These are phyloP conservation scores for Chamaenerion angustifolium DNA, from an alignment of 345 rosid species.

Conservation along the genomic window DNA sequence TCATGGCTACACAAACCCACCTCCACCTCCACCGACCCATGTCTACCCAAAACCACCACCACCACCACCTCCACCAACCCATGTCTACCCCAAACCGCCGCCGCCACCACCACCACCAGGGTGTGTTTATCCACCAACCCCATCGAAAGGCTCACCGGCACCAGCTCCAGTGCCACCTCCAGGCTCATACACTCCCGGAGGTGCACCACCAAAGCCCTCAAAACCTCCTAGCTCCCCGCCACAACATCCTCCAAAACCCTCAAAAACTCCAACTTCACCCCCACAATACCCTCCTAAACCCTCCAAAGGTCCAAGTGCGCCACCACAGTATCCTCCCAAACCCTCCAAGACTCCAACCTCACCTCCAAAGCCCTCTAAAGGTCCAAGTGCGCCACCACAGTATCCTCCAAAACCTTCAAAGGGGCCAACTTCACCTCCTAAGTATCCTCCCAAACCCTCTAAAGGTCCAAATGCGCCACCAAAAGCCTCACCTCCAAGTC, in stretches of 20 bases:
- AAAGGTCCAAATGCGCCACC: slow-evolving; percentile 2
- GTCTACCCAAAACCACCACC: no score
- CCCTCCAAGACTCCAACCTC: slow-evolving; percentile 4
- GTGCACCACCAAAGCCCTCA: slow-evolving; percentile 3
- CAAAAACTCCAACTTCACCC: slow-evolving; percentile 1
- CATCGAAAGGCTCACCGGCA: neutral
- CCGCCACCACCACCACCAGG: slow-evolving; percentile 8
- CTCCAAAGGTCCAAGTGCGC: slow-evolving; percentile 3
- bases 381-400: neutral
- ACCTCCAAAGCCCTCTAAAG: slow-evolving; percentile 3
- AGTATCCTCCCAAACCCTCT: no score
- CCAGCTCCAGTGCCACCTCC: slow-evolving; percentile 8
- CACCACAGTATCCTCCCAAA: slow-evolving; percentile 9
- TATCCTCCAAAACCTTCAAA: neutral
- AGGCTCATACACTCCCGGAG: neutral
- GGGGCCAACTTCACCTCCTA: slow-evolving; percentile 1
- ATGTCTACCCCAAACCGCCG: slow-evolving; percentile 1
- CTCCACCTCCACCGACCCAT: no score
- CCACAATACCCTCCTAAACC: slow-evolving; percentile 5
- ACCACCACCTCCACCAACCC: slow-evolving; percentile 5
- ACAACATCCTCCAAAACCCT: slow-evolving; percentile 2
- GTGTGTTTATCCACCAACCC: neutral
- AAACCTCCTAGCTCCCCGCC: slow-evolving; percentile 3
- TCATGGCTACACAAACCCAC: no score
- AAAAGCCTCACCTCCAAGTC: slow-evolving; percentile 6